These are phyloP conservation scores for Coemansia biformis DNA, from an alignment of 192 early-diverging fungal species.

Conservation along the genomic window DNA sequence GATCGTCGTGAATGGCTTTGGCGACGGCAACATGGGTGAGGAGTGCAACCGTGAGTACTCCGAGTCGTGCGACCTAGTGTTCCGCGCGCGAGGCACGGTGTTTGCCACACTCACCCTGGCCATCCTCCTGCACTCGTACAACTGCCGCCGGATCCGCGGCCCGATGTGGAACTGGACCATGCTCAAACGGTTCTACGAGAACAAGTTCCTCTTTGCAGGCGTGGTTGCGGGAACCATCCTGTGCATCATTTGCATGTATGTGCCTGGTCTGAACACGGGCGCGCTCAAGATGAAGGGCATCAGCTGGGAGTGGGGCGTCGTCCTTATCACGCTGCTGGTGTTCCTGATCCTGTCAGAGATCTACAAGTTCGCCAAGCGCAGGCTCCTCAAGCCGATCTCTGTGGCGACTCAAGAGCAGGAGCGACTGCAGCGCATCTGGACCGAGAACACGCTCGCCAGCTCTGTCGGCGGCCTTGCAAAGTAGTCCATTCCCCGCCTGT, in stretches of 20 bases:
- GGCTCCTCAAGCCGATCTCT: slow-evolving; percentile 37
- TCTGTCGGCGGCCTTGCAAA: slow-evolving; percentile 20
- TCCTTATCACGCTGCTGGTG: slow-evolving; percentile 53
- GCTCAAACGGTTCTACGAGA: slow-evolving; percentile 47
- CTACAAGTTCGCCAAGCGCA: slow-evolving; percentile 61
- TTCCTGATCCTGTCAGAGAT: slow-evolving; percentile 62
- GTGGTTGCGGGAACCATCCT: slow-evolving; percentile 51
- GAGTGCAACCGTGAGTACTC: slow-evolving; percentile 56
- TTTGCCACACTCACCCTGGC: slow-evolving; percentile 68
- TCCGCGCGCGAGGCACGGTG: slow-evolving; percentile 63
- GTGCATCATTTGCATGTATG: slow-evolving; percentile 56
- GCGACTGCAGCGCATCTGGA: slow-evolving; percentile 51
- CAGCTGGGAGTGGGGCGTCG: slow-evolving; percentile 70
- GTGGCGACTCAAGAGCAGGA: slow-evolving; percentile 38
- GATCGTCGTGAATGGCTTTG: slow-evolving; percentile 59
- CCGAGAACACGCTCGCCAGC: slow-evolving; percentile 43
- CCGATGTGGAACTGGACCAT: slow-evolving; percentile 54
- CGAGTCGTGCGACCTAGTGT: slow-evolving; percentile 58
- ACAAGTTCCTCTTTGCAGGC: slow-evolving; percentile 51
- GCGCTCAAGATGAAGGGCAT: slow-evolving; percentile 62
- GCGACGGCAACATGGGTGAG: slow-evolving; percentile 54
- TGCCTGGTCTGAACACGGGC: slow-evolving; percentile 60
- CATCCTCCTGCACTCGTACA: slow-evolving; percentile 69
- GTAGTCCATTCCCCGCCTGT: too few species aligned
- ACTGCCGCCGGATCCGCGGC: slow-evolving; percentile 64